phyloP scores from a whole-genome alignment of 2,329 filamentous ascomycete genomes.

The Botrytis porri region DNA sequence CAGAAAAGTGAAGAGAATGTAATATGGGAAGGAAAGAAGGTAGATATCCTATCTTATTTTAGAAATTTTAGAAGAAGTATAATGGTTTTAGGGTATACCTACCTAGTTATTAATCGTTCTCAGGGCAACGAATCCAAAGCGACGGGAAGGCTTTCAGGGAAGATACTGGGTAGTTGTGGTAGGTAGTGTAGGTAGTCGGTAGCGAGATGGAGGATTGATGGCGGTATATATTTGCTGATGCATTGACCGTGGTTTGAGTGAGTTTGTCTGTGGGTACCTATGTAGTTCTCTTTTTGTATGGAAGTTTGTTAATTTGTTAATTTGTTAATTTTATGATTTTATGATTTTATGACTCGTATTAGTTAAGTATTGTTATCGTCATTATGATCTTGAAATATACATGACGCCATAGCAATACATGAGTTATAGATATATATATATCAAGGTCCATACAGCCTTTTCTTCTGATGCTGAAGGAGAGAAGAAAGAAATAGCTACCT shows the following conservation, averaged over 20 bases:
- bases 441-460: background rate
- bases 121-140: slow-evolving; percentile 7
- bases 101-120: too few relatives aligned
- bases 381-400: background rate
- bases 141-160: slow-evolving; percentile 9
- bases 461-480: background rate
- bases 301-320: background rate
- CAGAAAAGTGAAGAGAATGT: slow-evolving; percentile 27
- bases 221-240: background rate
- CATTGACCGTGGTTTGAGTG: background rate
- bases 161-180: background rate
- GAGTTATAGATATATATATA: too few relatives aligned
- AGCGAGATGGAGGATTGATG: background rate
- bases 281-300: background rate
- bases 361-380: background rate
- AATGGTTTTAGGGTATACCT: background rate
- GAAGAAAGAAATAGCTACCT: background rate
- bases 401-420: background rate
- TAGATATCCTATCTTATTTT: background rate
- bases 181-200: too few relatives aligned
- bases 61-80: background rate
- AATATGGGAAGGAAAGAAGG: background rate
- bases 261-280: background rate
- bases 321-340: too few relatives aligned
- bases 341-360: too few relatives aligned